phyloP scores from a whole-genome alignment of 2,329 filamentous ascomycete species.

The Aspergillus intermedius region DNA sequence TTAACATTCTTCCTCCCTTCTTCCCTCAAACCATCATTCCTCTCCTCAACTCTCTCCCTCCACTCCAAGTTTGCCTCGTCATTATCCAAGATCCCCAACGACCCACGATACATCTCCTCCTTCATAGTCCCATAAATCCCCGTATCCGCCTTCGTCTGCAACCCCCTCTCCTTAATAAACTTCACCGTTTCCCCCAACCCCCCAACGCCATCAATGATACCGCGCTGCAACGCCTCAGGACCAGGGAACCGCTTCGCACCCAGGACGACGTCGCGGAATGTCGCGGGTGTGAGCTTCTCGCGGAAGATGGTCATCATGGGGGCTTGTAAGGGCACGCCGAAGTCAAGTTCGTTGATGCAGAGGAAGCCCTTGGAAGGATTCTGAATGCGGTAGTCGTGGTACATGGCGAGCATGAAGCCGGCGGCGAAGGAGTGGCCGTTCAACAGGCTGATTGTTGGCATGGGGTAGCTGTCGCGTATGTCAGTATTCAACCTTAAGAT shows the following conservation, averaged over 20 bases:
- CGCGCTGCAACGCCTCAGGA: slow-evolving; percentile 56
- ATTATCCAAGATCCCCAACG: slow-evolving; percentile 52
- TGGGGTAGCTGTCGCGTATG: slow-evolving; percentile 52
- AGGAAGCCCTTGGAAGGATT: slow-evolving; percentile 64
- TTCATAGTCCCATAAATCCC: slow-evolving; percentile 67
- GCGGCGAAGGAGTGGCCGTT: slow-evolving; percentile 78
- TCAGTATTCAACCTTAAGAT: slow-evolving; percentile 1
- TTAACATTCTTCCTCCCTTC: slow-evolving; percentile 45
- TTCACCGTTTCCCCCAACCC: slow-evolving; percentile 57
- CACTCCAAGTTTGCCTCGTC: slow-evolving; percentile 42
- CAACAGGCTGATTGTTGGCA: slow-evolving; percentile 73
- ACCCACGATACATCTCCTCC: slow-evolving; percentile 67
- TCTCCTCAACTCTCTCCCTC: slow-evolving; percentile 44
- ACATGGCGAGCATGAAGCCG: slow-evolving; percentile 74
- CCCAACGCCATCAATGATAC: slow-evolving; percentile 63
- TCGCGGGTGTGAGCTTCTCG: slow-evolving; percentile 53
- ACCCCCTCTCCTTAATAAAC: slow-evolving; percentile 53
- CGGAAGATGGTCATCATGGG: slow-evolving; percentile 71
- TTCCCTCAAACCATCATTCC: slow-evolving; percentile 35
- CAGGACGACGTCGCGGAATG: slow-evolving; percentile 62
- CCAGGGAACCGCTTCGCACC: slow-evolving; percentile 64
- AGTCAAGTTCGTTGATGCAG: slow-evolving; percentile 75
- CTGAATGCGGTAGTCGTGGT: slow-evolving; percentile 77
- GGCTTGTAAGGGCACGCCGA: slow-evolving; percentile 67
- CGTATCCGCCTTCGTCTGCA: slow-evolving; percentile 57